Percentiles rank a stretch among this genome's conserved stretches.
Conservation (phyloP, 805 yeast species). For the Hanseniaspora lindneri region DNA sequence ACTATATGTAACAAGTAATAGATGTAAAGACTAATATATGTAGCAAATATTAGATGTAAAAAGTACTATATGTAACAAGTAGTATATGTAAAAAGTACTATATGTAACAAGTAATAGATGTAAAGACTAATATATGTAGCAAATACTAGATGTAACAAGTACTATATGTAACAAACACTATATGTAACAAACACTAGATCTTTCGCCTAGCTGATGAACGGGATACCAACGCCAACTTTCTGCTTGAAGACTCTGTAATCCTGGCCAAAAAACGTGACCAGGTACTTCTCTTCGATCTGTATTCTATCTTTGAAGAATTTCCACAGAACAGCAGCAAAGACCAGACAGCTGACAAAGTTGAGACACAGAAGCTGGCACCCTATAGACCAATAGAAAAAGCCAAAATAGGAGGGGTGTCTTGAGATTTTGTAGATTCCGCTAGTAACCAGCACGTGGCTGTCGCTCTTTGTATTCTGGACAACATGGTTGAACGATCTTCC, state of each 20-base stretch:
- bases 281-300: slow-evolving; percentile 51
- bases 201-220: slow-evolving; percentile 35
- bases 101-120: no score
- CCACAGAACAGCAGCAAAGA: slow-evolving; percentile 50
- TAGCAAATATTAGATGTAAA: background rate
- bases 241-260: slow-evolving; percentile 46
- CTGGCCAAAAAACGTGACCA: slow-evolving; percentile 59
- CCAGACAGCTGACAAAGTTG: slow-evolving; percentile 48
- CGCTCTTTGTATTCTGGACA: slow-evolving; percentile 42
- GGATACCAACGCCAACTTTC: slow-evolving; percentile 48
- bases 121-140: no score
- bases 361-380: slow-evolving; percentile 66
- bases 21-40: background rate
- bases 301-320: slow-evolving; percentile 61
- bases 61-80: no score
- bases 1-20: no score
- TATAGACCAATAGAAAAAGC: slow-evolving; percentile 86
- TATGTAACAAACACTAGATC: no score
- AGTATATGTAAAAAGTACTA: no score
- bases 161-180: no score
- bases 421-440: slow-evolving; percentile 53
- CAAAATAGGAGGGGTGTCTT: slow-evolving; percentile 87
- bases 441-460: slow-evolving; percentile 58
- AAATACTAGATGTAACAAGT: no score
- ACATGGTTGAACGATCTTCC: slow-evolving; percentile 76